phyloP scores from a whole-genome alignment of 306 rosid species.

The Malus sieversii region DNA sequence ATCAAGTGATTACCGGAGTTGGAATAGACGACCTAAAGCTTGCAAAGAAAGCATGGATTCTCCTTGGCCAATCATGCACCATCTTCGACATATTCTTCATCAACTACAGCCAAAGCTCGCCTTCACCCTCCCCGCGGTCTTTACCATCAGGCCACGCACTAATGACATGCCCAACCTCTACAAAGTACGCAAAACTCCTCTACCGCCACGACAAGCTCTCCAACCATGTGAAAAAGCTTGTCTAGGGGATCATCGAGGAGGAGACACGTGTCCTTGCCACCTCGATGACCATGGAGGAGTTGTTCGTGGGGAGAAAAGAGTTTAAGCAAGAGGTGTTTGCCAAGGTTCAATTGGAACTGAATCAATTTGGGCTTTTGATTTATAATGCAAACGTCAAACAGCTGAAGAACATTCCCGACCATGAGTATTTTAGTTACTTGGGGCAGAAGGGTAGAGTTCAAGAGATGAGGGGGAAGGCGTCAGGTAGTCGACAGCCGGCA shows the following conservation, averaged over 20 bases:
- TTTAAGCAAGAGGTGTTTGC: slow-evolving; percentile 47
- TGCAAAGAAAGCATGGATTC: slow-evolving; percentile 40
- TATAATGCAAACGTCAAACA: slow-evolving; percentile 59
- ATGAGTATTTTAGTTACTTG: slow-evolving; percentile 49
- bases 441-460: slow-evolving; percentile 38
- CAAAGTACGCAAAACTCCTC: slow-evolving; percentile 41
- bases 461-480: no score
- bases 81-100: slow-evolving; percentile 42
- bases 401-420: slow-evolving; percentile 41
- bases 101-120: slow-evolving; percentile 62
- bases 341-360: slow-evolving; percentile 43
- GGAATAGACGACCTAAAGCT: slow-evolving; percentile 28
- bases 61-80: slow-evolving; percentile 27
- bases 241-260: slow-evolving; percentile 46
- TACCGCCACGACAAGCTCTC: slow-evolving; percentile 32
- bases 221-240: slow-evolving; percentile 37
- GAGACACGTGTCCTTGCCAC: slow-evolving; percentile 53
- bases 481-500: no score
- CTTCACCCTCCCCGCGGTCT: slow-evolving; percentile 48
- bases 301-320: slow-evolving; percentile 26
- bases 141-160: slow-evolving; percentile 43
- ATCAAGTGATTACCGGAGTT: slow-evolving; percentile 12
- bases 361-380: slow-evolving; percentile 48
- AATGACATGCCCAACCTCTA: slow-evolving; percentile 18
- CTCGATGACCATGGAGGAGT: slow-evolving; percentile 51